These are phyloP conservation scores for Apiospora aurea DNA, from an alignment of 2,329 filamentous ascomycete genomes.

Conservation along the genomic window DNA sequence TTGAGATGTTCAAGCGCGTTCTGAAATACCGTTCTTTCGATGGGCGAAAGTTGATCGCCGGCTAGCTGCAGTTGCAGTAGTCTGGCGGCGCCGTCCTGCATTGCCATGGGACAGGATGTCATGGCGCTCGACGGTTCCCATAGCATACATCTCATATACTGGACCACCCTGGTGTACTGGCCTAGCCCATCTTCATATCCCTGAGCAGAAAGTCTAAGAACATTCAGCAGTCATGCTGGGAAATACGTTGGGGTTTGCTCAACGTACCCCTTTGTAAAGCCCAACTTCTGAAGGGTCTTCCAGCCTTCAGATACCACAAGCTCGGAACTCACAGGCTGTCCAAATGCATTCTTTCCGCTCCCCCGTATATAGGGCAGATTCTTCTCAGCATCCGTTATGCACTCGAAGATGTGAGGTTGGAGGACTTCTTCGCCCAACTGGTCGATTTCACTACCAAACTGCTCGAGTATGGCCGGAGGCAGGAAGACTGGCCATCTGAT, in stretches of 20 bases:
- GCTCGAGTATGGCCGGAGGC: slow-evolving; percentile 46
- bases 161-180: slow-evolving; percentile 61
- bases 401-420: slow-evolving; percentile 60
- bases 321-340: slow-evolving; percentile 59
- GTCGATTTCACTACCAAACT: slow-evolving; percentile 52
- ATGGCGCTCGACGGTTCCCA: slow-evolving; percentile 37
- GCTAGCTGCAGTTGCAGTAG: slow-evolving; percentile 42
- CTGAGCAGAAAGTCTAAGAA: slow-evolving; percentile 58
- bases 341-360: slow-evolving; percentile 67
- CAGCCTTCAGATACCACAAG: slow-evolving; percentile 73
- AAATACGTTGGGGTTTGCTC: slow-evolving; percentile 33
- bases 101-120: slow-evolving; percentile 56
- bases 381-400: slow-evolving; percentile 68
- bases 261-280: slow-evolving; percentile 58
- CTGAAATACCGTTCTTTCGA: slow-evolving; percentile 42
- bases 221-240: slow-evolving; percentile 19
- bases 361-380: slow-evolving; percentile 67
- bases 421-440: slow-evolving; percentile 61
- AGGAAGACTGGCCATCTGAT: slow-evolving; percentile 54
- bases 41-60: slow-evolving; percentile 29
- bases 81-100: slow-evolving; percentile 57
- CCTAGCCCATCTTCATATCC: slow-evolving; percentile 63
- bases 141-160: slow-evolving; percentile 56
- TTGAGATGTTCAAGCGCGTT: slow-evolving; percentile 53
- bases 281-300: slow-evolving; percentile 66